These are phyloP conservation scores for Brassica incana DNA, from an alignment of 345 rosid genomes.

Conservation along the genomic window DNA sequence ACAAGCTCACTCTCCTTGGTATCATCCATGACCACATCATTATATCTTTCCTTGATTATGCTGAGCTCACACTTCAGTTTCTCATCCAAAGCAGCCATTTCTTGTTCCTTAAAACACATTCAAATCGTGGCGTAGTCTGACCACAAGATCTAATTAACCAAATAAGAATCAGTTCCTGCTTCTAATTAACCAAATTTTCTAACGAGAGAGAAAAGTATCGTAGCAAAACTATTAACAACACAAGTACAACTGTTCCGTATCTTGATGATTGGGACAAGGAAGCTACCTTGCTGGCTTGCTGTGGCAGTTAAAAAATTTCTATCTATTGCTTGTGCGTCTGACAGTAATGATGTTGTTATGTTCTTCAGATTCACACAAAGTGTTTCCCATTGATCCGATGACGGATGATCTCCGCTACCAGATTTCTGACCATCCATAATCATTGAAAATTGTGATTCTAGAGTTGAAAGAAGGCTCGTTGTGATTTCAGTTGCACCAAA, in stretches of 20 bases:
- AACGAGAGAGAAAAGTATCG: slow-evolving; percentile 47
- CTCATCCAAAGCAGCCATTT: slow-evolving; percentile 47
- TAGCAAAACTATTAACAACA: slow-evolving; percentile 20
- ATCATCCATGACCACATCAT: neutral
- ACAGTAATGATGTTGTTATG: slow-evolving; percentile 43
- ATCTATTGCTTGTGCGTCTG: slow-evolving; percentile 47
- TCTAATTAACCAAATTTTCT: slow-evolving; percentile 8
- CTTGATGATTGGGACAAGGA: slow-evolving; percentile 57
- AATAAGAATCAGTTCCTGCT: slow-evolving; percentile 13
- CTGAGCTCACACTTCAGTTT: slow-evolving; percentile 48
- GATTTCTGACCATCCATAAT: slow-evolving; percentile 36
- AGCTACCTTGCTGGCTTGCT: slow-evolving; percentile 62
- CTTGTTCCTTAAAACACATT: slow-evolving; percentile 61
- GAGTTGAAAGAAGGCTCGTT: slow-evolving; percentile 54
- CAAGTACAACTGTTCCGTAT: slow-evolving; percentile 30
- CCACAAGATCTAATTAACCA: neutral
- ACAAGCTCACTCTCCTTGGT: no score
- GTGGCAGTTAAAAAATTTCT: slow-evolving; percentile 39
- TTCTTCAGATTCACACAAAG: slow-evolving; percentile 51
- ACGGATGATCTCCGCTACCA: slow-evolving; percentile 19
- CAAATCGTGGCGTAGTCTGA: slow-evolving; percentile 44
- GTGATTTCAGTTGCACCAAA: slow-evolving; percentile 55
- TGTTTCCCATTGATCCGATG: slow-evolving; percentile 49
- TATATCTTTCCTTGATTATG: slow-evolving; percentile 51
- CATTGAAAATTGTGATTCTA: slow-evolving; percentile 52